Evolutionary conservation across 352 stramenopile species (phyloP), one percentile per base, ranked within the genome.

Genomic region (Globisporangium okanoganense): DNA sequence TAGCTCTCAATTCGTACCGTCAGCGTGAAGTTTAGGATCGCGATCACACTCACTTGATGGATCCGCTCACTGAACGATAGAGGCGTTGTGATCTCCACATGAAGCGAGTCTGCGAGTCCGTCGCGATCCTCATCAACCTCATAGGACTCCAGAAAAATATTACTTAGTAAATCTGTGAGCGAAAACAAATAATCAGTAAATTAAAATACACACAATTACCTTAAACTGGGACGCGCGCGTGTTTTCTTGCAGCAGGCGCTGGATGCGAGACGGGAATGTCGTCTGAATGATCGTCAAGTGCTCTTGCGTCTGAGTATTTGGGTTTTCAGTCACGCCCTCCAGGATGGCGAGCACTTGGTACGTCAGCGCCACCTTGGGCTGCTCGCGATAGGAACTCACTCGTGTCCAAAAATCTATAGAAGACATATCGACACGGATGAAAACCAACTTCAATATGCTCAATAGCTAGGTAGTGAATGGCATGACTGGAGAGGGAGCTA

Each of bases 301-400:
- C 20, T 62, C 44, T 25, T 54, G 52, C 1, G 57, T 3, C 27
- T 57, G 16, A 27, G 36, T 29, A 51, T 64, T 33, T 73, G 60
- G 52, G 20, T 61, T 27, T n/a, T 61, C 40, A 1, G 31, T 43
- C 25, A 57, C 53, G n/a, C 82, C 83, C 54, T 93, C 82, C 14
- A 93, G 64, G 8, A 88, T 36, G n/a, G 58, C 69, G 16, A 95
- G 31, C 38, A 90, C 67, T 43, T 90, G 70, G 41, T 91, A 86
- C 64, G 76, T 83, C 48, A 83, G 64, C 12, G 64, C 62, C 18
- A 90, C 74, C 2, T 54, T 43, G 2, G 83, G 82, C 62, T 93
- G 80, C 59, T 95, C 86, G 20, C 58, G 56, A 50, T 91, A 92
- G 14, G 70, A 78, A 54, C 72, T 81, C 22, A 70, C 76, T 40